These are phyloP conservation scores for Zymoseptoria ardabiliae DNA, from an alignment of 2,329 filamentous ascomycete genomes.

Conservation along the genomic window DNA sequence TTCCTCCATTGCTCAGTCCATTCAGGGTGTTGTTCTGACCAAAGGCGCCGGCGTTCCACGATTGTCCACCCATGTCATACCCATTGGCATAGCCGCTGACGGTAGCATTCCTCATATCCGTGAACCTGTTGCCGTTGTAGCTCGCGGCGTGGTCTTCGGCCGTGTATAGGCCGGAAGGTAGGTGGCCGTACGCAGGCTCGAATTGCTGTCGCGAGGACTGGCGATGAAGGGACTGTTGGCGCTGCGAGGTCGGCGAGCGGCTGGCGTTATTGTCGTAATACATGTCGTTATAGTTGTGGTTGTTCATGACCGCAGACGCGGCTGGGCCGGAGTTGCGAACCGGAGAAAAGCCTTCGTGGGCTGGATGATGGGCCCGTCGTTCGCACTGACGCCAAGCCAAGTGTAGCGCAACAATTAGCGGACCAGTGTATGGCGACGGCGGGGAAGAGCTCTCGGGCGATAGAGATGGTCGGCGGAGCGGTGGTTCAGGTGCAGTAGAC, in stretches of 20 bases:
- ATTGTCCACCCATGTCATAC: constrained; percentile 65
- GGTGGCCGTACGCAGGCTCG: constrained; percentile 58
- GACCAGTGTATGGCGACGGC: neutral
- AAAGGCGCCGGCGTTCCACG: constrained; percentile 73
- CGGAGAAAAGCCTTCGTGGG: constrained; percentile 5
- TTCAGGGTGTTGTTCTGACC: constrained; percentile 55
- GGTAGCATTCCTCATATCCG: constrained; percentile 52
- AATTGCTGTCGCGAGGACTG: constrained; percentile 67
- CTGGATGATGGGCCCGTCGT: neutral
- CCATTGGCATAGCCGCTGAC: constrained; percentile 55
- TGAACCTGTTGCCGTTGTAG: constrained; percentile 45
- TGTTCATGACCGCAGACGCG: constrained; percentile 23
- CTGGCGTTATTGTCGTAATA: constrained; percentile 59
- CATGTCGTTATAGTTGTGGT: constrained; percentile 46
- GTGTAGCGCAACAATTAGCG: neutral
- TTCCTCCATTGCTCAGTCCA: constrained; percentile 19
- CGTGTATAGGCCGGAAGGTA: constrained; percentile 61
- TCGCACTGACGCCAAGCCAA: constrained; percentile 3
- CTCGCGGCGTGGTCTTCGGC: constrained; percentile 55
- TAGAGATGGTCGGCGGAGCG: constrained; percentile 2
- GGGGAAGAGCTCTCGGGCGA: neutral
- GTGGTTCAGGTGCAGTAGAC: neutral
- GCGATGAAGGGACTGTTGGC: constrained; percentile 57
- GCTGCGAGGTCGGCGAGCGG: constrained; percentile 68
- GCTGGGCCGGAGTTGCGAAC: constrained; percentile 4